Percentiles rank a stretch among this genome's conserved stretches.
These are phyloP conservation scores for Podaxis sp. DNA, from an alignment of 768 basidiomycete genomes.

Conservation along the genomic window DNA sequence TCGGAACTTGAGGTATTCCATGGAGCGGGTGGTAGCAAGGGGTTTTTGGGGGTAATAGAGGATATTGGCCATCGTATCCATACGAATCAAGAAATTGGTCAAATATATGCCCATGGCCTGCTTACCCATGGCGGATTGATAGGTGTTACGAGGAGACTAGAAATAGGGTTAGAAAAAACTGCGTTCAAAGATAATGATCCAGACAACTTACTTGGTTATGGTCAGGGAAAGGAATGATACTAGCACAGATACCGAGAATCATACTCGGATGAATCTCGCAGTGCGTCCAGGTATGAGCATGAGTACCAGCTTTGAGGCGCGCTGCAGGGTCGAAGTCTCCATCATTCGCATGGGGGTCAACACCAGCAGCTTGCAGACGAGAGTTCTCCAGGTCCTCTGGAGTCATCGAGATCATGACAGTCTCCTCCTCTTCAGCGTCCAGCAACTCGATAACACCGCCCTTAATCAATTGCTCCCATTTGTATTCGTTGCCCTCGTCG, in stretches of 20 bases:
- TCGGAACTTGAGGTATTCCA: conserved; percentile 99
- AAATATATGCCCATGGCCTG: conserved; percentile 99
- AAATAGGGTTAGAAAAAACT: conserved; percentile 3
- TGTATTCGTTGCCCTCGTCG: conserved; percentile 64
- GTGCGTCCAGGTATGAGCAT: conserved; percentile 94
- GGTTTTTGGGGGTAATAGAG: conserved; percentile 99
- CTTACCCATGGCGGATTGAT: conserved; percentile 99
- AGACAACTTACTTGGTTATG: conserved; percentile 83
- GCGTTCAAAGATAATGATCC: background rate
- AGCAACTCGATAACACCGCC: conserved; percentile 90
- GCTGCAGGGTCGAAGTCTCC: conserved; percentile 83
- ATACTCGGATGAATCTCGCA: conserved; percentile 99
- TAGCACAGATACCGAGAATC: conserved; percentile 98
- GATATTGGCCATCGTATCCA: conserved; percentile 99
- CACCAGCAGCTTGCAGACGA: conserved; percentile 58
- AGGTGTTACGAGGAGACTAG: conserved; percentile 98
- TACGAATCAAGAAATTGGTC: conserved; percentile 96
- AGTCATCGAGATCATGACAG: conserved; percentile 99
- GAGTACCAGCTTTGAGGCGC: conserved; percentile 80
- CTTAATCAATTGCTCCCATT: conserved; percentile 84
- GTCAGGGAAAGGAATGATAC: conserved; percentile 99
- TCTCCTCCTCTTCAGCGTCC: conserved; percentile 99
- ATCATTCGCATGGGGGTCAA: conserved; percentile 59
- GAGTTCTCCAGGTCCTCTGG: conserved; percentile 92
- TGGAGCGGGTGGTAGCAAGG: conserved; percentile 95